phyloP scores from a whole-genome alignment of 305 asterid species.

The Solanum aculeatissimum region DNA sequence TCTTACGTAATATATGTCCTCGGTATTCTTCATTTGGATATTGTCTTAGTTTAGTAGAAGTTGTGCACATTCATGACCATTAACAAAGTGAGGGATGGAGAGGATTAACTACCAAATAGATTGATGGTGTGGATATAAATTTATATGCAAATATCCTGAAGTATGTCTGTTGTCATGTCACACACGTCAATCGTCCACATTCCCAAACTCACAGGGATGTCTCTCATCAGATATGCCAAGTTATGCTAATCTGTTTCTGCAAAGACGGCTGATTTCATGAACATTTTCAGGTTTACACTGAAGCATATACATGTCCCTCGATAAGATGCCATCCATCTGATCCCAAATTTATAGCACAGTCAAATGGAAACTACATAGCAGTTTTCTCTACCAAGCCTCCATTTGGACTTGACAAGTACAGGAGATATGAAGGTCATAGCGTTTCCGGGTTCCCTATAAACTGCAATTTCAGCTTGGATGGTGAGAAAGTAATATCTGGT shows the following conservation, averaged over 20 bases:
- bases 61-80: not conserved
- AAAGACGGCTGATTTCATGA: not conserved
- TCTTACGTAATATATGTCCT: not conserved
- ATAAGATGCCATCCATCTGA: slow-evolving; percentile 68
- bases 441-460: slow-evolving; percentile 82
- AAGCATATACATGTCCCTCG: slow-evolving; percentile 81
- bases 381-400: slow-evolving; percentile 59
- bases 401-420: slow-evolving; percentile 68
- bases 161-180: not conserved
- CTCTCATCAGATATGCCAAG: not conserved
- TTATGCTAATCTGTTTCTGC: not conserved
- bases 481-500: slow-evolving; percentile 54
- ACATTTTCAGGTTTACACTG: slow-evolving; percentile 54
- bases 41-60: not conserved
- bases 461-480: slow-evolving; percentile 75
- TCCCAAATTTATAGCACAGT: slow-evolving; percentile 77
- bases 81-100: not conserved
- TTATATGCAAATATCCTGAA: not conserved
- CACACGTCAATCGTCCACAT: not conserved
- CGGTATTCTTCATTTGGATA: not conserved
- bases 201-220: not conserved
- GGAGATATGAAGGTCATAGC: slow-evolving; percentile 70
- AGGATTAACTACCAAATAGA: not conserved
- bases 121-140: not conserved
- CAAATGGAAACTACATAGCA: slow-evolving; percentile 91